These are phyloP conservation scores for Malbranchea zuffiana DNA, from an alignment of 2,329 filamentous ascomycete species.

Conservation along the genomic window DNA sequence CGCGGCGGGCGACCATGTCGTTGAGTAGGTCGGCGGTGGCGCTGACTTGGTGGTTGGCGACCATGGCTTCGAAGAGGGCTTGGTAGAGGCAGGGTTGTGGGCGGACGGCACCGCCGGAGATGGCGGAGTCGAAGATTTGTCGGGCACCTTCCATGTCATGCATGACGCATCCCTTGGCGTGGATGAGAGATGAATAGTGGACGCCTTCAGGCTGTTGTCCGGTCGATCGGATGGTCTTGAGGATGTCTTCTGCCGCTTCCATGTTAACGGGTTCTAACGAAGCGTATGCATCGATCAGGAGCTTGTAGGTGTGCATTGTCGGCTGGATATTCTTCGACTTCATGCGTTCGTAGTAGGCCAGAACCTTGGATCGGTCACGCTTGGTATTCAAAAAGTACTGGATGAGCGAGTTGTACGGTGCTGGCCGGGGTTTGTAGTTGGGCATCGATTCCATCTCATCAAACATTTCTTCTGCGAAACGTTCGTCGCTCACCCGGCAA, in stretches of 20 bases:
- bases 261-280: slow-evolving; percentile 88
- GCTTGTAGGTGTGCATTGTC: slow-evolving; percentile 93
- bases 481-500: slow-evolving; percentile 93
- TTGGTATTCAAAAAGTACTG: slow-evolving; percentile 98
- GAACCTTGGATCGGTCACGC: slow-evolving; percentile 85
- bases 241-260: slow-evolving; percentile 70
- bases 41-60: slow-evolving; percentile 77
- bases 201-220: slow-evolving; percentile 77
- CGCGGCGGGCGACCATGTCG: slow-evolving; percentile 61
- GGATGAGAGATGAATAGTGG: slow-evolving; percentile 90
- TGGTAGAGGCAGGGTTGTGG: slow-evolving; percentile 85
- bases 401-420: slow-evolving; percentile 98
- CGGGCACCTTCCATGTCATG: slow-evolving; percentile 82
- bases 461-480: slow-evolving; percentile 94
- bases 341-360: slow-evolving; percentile 94
- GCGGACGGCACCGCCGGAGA: slow-evolving; percentile 55
- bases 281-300: slow-evolving; percentile 88
- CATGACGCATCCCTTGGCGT: slow-evolving; percentile 86
- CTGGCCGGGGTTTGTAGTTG: slow-evolving; percentile 95
- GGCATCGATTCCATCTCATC: slow-evolving; percentile 98
- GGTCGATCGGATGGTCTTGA: slow-evolving; percentile 63
- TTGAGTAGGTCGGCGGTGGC: slow-evolving; percentile 63
- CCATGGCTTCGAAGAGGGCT: slow-evolving; percentile 92
- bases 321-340: slow-evolving; percentile 73
- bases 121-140: slow-evolving; percentile 68